These are phyloP conservation scores for Piromyces finnis DNA, from an alignment of 192 early-diverging fungal genomes.

Conservation along the genomic window DNA sequence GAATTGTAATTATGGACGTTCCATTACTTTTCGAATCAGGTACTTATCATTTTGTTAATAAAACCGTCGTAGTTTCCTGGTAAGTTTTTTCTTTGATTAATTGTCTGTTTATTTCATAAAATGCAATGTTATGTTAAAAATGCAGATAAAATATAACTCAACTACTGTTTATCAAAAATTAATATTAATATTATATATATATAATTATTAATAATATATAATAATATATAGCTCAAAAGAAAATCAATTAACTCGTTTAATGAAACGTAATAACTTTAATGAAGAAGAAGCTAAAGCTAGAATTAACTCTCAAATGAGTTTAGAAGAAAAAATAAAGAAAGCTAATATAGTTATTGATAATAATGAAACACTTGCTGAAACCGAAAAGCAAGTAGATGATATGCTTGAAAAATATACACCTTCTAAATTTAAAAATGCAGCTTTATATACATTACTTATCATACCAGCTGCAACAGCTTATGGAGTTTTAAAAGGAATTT, in stretches of 20 bases:
- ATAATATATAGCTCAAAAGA: constrained; percentile 31
- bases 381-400: constrained; percentile 19
- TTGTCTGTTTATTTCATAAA: too few species aligned
- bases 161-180: too few species aligned
- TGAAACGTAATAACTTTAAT: constrained; percentile 46
- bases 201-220: too few species aligned
- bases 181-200: too few species aligned
- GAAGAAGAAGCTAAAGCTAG: constrained; percentile 44
- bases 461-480: background rate
- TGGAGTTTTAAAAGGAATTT: background rate
- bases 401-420: constrained; percentile 8
- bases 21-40: constrained; percentile 83
- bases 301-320: constrained; percentile 66
- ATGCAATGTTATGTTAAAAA: too few species aligned
- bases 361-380: constrained; percentile 33
- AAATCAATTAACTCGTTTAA: constrained; percentile 57
- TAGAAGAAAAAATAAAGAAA: constrained; percentile 52
- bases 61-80: constrained; percentile 68
- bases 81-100: constrained; percentile 14
- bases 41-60: constrained; percentile 49
- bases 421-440: background rate
- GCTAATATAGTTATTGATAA: constrained; percentile 82
- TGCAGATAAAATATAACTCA: too few species aligned
- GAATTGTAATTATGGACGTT: constrained; percentile 68
- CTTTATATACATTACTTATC: background rate